A percentile compares a stretch with the other conserved stretches of the same genome.
Conservation (phyloP, 2,329 filamentous ascomycete genomes). For the Biscogniauxia mediterranea region DNA sequence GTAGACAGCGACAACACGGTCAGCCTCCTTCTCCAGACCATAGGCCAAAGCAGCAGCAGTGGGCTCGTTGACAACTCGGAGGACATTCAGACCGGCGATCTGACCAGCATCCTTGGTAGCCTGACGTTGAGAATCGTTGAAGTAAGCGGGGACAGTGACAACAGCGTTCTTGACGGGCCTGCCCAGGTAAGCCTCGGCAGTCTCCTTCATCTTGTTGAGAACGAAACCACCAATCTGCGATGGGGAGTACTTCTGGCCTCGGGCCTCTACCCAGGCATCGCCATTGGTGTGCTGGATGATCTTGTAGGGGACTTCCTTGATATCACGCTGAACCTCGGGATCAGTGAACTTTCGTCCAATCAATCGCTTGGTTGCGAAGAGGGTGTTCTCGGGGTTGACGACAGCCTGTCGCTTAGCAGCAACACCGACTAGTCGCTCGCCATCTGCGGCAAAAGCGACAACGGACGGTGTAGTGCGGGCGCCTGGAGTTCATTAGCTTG, state of each 20-base stretch:
- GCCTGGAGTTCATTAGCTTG: slow-evolving; percentile 48
- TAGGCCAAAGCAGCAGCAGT: slow-evolving; percentile 95
- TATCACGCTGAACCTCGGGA: slow-evolving; percentile 88
- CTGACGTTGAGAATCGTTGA: slow-evolving; percentile 98
- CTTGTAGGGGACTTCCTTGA: slow-evolving; percentile 98
- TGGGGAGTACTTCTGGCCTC: slow-evolving; percentile 92
- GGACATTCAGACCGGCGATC: slow-evolving; percentile 92
- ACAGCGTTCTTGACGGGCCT: slow-evolving; percentile 94
- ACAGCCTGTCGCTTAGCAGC: slow-evolving; percentile 97
- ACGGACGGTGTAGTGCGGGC: slow-evolving; percentile 90
- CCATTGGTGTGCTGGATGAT: slow-evolving; percentile 96
- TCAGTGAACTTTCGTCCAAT: slow-evolving; percentile 98
- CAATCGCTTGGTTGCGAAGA: slow-evolving; percentile 97
- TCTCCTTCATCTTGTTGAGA: slow-evolving; percentile 99
- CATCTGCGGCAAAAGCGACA: slow-evolving; percentile 92
- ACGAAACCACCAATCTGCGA: slow-evolving; percentile 98
- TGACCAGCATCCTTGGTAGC: slow-evolving; percentile 97
- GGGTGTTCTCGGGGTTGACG: slow-evolving; percentile 97
- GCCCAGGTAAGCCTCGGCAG: slow-evolving; percentile 87
- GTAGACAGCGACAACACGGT: slow-evolving; percentile 90
- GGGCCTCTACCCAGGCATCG: slow-evolving; percentile 92
- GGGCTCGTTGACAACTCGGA: slow-evolving; percentile 97
- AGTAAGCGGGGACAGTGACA: slow-evolving; percentile 95
- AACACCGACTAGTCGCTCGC: slow-evolving; percentile 94
- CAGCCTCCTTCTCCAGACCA: slow-evolving; percentile 90